Percentiles rank a stretch among this genome's conserved stretches.
These are phyloP conservation scores for Phytophthora sansomeana DNA, from an alignment of 352 stramenopile species.

Conservation along the genomic window DNA sequence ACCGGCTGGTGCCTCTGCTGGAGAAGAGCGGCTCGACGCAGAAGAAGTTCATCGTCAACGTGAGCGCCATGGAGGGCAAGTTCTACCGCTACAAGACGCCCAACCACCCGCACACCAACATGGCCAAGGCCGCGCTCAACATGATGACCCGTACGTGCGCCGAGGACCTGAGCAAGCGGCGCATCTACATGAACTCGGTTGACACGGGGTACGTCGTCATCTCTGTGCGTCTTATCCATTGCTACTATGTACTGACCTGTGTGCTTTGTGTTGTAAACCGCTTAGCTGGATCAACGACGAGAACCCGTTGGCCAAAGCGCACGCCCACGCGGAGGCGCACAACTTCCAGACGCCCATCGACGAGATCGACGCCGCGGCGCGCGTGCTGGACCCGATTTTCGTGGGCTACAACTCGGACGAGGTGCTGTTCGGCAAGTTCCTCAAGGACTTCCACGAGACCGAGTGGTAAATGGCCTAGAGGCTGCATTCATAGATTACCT, in stretches of 20 bases:
- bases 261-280: neutral
- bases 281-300: constrained; percentile 98
- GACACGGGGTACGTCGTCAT: constrained; percentile 68
- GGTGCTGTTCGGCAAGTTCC: constrained; percentile 74
- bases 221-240: too few species aligned
- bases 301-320: constrained; percentile 93
- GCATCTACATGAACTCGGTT: constrained; percentile 96
- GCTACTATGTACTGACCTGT: constrained; percentile 1
- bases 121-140: constrained; percentile 96
- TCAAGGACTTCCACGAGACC: constrained; percentile 91
- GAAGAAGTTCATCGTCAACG: constrained; percentile 94
- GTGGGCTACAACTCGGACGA: constrained; percentile 50
- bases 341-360: constrained; percentile 97
- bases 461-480: constrained; percentile 74
- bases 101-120: constrained; percentile 96
- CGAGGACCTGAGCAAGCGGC: constrained; percentile 81
- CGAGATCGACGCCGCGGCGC: constrained; percentile 94
- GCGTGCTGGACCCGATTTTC: constrained; percentile 96
- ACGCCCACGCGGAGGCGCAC: constrained; percentile 91
- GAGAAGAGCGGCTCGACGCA: constrained; percentile 58
- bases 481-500: neutral
- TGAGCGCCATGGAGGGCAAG: constrained; percentile 97
- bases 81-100: constrained; percentile 95
- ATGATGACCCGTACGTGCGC: constrained; percentile 95
- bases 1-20: constrained; percentile 92